Evolutionary conservation across 345 rosid species (phyloP).

Genomic region (Gossypioides kirkii): DNA sequence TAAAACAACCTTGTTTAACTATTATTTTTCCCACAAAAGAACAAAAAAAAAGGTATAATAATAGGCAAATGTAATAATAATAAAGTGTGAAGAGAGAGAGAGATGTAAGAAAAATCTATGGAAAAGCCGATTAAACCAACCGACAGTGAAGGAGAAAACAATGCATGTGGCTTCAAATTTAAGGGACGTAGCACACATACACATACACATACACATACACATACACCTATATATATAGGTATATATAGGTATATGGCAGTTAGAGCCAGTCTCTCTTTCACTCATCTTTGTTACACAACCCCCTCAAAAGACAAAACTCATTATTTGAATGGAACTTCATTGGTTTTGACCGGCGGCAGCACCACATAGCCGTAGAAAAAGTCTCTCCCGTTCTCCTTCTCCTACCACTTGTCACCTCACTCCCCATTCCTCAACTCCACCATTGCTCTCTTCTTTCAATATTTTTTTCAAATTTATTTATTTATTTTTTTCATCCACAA

Average conservation of each 20-base stretch:
- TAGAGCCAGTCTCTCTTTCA: conserved; percentile 34
- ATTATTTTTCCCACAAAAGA: not conserved
- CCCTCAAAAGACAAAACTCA: not conserved
- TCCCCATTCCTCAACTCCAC: conserved; percentile 10
- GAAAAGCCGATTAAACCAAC: conserved; percentile 49
- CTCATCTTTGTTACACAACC: not conserved
- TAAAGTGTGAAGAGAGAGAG: not conserved
- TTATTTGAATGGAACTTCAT: conserved; percentile 30
- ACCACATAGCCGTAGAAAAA: conserved; percentile 39
- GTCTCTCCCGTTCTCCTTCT: conserved; percentile 29
- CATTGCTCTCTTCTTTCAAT: conserved; percentile 10
- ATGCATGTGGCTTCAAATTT: conserved; percentile 59
- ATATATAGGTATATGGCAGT: conserved; percentile 40
- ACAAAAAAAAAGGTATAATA: conserved; percentile 1
- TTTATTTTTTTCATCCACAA: conserved; percentile 21
- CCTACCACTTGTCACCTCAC: conserved; percentile 59
- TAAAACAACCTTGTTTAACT: not conserved
- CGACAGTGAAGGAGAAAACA: conserved; percentile 48
- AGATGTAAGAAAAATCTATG: conserved; percentile 25
- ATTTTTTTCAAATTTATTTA: not conserved
- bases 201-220: too few relatives aligned
- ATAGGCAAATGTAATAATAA: not conserved
- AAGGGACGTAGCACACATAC: conserved; percentile 24
- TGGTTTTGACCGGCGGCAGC: conserved; percentile 46
- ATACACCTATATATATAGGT: conserved; percentile 23